phyloP scores from a whole-genome alignment of 2,329 filamentous ascomycete species.

The Phaeosphaeria sp. region DNA sequence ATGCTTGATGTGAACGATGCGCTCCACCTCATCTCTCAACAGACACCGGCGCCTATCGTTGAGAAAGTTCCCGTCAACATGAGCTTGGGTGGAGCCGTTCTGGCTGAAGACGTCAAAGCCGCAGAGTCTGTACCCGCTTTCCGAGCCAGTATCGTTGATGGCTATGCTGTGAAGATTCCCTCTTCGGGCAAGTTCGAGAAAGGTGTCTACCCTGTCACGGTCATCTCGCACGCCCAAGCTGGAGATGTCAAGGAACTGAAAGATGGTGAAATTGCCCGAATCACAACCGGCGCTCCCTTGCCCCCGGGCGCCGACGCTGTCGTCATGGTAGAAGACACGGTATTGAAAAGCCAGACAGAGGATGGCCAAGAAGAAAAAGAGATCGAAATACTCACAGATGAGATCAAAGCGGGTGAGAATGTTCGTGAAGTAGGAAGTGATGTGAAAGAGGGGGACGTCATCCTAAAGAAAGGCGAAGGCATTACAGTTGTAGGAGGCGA shows the following conservation, averaged over 20 bases:
- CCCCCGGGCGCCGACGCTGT: slow-evolving; percentile 89
- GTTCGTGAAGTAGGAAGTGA: slow-evolving; percentile 92
- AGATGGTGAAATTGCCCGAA: slow-evolving; percentile 80
- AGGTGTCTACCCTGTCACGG: slow-evolving; percentile 84
- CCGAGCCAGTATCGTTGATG: slow-evolving; percentile 94
- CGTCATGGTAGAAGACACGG: slow-evolving; percentile 95
- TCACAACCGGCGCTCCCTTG: slow-evolving; percentile 92
- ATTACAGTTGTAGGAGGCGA: slow-evolving; percentile 89
- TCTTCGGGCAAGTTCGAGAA: slow-evolving; percentile 61
- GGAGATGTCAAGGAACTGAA: slow-evolving; percentile 70
- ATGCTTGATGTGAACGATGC: slow-evolving; percentile 90
- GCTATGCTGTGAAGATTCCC: slow-evolving; percentile 70
- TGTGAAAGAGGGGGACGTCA: slow-evolving; percentile 70
- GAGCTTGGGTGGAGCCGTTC: slow-evolving; percentile 74
- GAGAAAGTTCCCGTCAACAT: slow-evolving; percentile 68
- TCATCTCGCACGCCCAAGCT: slow-evolving; percentile 84
- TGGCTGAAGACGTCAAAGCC: slow-evolving; percentile 84
- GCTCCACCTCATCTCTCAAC: slow-evolving; percentile 71
- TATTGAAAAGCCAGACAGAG: slow-evolving; percentile 75
- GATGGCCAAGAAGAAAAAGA: slow-evolving; percentile 86
- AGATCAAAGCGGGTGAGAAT: slow-evolving; percentile 81
- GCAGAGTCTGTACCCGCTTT: slow-evolving; percentile 89
- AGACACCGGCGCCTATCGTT: slow-evolving; percentile 71
- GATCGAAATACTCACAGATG: slow-evolving; percentile 82
- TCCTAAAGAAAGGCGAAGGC: slow-evolving; percentile 80